These are phyloP conservation scores for Tylopilus rubrobrunneus DNA, from an alignment of 768 basidiomycete species.

Conservation along the genomic window DNA sequence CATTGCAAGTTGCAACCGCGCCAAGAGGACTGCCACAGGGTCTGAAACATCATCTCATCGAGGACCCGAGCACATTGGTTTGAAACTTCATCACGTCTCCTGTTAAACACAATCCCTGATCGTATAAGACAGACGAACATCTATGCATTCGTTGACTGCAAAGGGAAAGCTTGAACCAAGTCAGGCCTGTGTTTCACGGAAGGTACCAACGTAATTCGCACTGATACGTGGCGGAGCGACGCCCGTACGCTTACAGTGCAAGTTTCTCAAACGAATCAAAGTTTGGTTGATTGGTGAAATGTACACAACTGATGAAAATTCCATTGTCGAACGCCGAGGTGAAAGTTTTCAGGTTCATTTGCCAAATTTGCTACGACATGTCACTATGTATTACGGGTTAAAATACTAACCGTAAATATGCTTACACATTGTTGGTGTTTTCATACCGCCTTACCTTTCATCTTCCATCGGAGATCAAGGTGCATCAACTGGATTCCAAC, in stretches of 20 bases:
- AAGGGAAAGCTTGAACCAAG: not conserved
- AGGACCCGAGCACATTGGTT: too few species aligned
- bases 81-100: not conserved
- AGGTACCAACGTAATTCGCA: not conserved
- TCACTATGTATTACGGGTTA: not conserved
- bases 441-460: not conserved
- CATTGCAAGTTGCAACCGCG: not conserved
- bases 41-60: not conserved
- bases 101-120: not conserved
- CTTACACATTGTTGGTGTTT: too few species aligned
- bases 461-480: constrained; percentile 19
- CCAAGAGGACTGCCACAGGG: not conserved
- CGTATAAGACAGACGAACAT: not conserved
- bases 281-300: not conserved
- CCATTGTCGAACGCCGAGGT: too few species aligned
- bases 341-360: too few species aligned
- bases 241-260: not conserved
- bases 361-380: not conserved
- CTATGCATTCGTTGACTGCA: not conserved
- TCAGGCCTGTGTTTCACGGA: not conserved
- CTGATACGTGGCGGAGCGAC: not conserved
- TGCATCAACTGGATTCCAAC: constrained; percentile 79
- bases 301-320: not conserved
- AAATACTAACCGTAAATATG: too few species aligned
- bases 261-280: too few species aligned